phyloP scores from a whole-genome alignment of 2,329 filamentous ascomycete species.

The Clonostachys solani region DNA sequence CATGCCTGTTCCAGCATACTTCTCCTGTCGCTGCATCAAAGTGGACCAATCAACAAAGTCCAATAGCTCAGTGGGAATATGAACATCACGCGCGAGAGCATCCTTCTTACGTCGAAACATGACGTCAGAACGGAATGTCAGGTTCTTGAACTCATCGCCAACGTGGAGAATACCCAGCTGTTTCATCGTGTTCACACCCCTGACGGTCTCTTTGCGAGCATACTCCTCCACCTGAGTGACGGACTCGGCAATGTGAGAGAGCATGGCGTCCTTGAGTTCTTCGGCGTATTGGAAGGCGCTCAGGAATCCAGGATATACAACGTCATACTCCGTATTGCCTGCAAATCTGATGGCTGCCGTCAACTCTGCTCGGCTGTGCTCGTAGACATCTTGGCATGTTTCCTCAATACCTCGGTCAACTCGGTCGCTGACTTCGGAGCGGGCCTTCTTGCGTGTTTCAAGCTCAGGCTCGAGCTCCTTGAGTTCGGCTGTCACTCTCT shows the following conservation, averaged over 20 bases:
- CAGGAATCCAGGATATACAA: slow-evolving; percentile 83
- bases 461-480: slow-evolving; percentile 79
- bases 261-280: slow-evolving; percentile 86
- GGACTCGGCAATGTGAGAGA: slow-evolving; percentile 77
- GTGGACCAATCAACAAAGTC: slow-evolving; percentile 90
- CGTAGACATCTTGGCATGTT: slow-evolving; percentile 81
- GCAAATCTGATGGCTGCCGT: slow-evolving; percentile 71
- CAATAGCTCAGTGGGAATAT: slow-evolving; percentile 81
- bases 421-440: slow-evolving; percentile 73
- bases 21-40: slow-evolving; percentile 86
- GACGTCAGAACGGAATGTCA: slow-evolving; percentile 84
- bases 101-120: slow-evolving; percentile 91
- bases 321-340: slow-evolving; percentile 72
- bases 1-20: slow-evolving; percentile 90
- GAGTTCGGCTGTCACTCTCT: slow-evolving; percentile 77
- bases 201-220: slow-evolving; percentile 72
- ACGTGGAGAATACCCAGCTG: slow-evolving; percentile 84
- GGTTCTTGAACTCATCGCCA: slow-evolving; percentile 78
- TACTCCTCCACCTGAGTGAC: slow-evolving; percentile 80
- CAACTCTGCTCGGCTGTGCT: slow-evolving; percentile 73
- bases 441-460: slow-evolving; percentile 78
- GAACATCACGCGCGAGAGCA: slow-evolving; percentile 75
- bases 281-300: slow-evolving; percentile 89
- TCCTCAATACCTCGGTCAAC: slow-evolving; percentile 80
- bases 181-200: slow-evolving; percentile 83